phyloP scores from a whole-genome alignment of 352 stramenopile genomes.

The Pythium coloratum region DNA sequence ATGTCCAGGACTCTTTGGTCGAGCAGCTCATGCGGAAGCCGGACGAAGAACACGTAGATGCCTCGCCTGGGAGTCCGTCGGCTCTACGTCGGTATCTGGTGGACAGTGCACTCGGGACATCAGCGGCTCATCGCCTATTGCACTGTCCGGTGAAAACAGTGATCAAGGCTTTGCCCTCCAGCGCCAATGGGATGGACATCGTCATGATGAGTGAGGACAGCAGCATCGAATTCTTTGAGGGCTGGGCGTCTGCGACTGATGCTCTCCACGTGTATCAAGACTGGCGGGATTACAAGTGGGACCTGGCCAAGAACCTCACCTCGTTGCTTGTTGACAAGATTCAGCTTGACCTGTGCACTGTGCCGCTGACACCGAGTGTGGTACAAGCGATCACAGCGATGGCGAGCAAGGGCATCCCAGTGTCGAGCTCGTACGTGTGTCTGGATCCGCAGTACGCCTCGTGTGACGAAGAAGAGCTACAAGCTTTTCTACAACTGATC shows the following conservation, averaged over 20 bases:
- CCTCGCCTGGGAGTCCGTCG: background rate
- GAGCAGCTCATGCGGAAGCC: background rate
- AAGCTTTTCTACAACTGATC: background rate
- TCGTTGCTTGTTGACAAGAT: background rate
- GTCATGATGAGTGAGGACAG: background rate
- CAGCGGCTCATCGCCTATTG: background rate
- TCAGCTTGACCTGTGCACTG: background rate
- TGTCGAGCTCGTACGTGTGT: background rate
- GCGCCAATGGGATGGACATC: background rate
- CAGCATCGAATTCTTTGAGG: background rate
- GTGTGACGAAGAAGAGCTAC: background rate
- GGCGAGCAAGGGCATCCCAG: background rate
- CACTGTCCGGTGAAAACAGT: background rate
- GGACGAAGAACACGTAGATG: background rate
- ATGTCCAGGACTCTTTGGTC: background rate
- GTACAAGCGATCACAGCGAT: background rate
- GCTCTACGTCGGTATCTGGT: background rate
- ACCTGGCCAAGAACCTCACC: background rate
- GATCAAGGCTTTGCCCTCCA: background rate
- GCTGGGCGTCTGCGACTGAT: background rate
- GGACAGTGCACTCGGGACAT: too few relatives aligned
- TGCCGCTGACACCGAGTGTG: background rate
- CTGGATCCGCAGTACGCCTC: background rate
- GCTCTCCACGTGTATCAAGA: background rate
- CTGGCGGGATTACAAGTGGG: background rate